Base-by-base conservation (phyloP, 768 basidiomycete species). In the Filobasidium wieringae region DNA sequence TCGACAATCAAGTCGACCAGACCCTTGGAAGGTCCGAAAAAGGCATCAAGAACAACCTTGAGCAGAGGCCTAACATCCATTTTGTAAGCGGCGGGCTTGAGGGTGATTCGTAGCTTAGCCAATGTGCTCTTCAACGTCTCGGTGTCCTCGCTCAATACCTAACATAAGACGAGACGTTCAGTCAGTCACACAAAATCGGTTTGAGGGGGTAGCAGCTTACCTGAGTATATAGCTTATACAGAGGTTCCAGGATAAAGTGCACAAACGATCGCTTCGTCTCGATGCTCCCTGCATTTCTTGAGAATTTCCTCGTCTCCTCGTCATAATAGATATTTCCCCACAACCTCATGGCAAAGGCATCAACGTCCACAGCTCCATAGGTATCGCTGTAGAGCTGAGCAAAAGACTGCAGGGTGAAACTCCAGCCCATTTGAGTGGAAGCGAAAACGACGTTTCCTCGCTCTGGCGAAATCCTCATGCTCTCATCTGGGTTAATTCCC, bases 251-350 rank as follows among this genome's bases (percentile, higher is more conserved):
- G 66, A 99, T 85, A 76, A 99, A 99, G 69, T 95, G 86, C 41
- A 95, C 87, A 66, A 99, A 99, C 32, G 87, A 83, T 27, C 95
- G 81, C 51, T 80, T 80, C 40, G 82, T 78, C 65, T 90, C 88
- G 0, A 86, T 80, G 65, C 90, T 90, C 5, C 80, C 76, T 39
- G 82, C 82, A 71, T 90, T 91, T 50, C 89, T 83, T 2, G 84
- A 85, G 73, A 99, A 99, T 71, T 91, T 91, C 59, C 90, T 83
- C 17, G 81, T 82, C 59, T 87, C 83, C 40, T 78, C 69, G 74
- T 91, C 83, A 75, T 87, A 96, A 77, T 90, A 99, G 68, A 97
- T 89, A 75, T 97, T 92, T 15, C 95, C 95, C 95, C 95, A 99
- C 14, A 99, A 81, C 33, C 95, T 82, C 63, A 82, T 82, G 17